Evolutionary conservation across 2,329 filamentous ascomycete species (phyloP), one percentile per base, ranked within the genome.

Genomic region (Leptographium lundbergii): DNA sequence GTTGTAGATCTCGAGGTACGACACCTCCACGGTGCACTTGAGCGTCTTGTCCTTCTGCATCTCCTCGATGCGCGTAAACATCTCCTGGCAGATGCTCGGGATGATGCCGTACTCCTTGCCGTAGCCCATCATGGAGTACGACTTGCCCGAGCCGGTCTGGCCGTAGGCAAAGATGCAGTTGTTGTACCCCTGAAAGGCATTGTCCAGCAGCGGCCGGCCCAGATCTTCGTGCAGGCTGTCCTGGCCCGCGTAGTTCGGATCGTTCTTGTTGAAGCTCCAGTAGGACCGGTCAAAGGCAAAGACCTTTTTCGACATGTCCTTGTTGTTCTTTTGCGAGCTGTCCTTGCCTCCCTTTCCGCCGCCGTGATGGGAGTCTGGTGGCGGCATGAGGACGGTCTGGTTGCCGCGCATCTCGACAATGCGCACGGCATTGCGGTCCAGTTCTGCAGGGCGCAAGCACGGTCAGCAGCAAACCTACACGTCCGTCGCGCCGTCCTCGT

Each of bases 1-100:
- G 73, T 99, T 99, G 81, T 99, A 99, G 62, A 99, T 94, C 71
- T 99, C 94, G 68, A 99, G 97, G 75, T 99, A 99, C 4, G 91
- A 96, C 32, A 97, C 94, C 63, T 94, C 88, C 64, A 99, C 94
- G 67, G 92, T 94, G 78, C 96, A 99, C 65, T 89, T 95, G 70
- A 96, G 90, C 72, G 94, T 95, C 58, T 88, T 88, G 67, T 95
- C 87, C 65, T 88, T 85, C 58, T 82, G 79, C 32, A 82, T 80
- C 51, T 84, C 82, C 64, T 92, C 87, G 69, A 99, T 96, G 59
- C 94, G 84, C 75, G 96, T 85, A 70, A 99, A 99, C 56, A 99
- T 80, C 72, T 96, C 94, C 71, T 96, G 87, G 72, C 94, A 99
- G 11, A 94, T 99, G 56, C 91, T 83, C 9, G 94, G 94, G 64